Evolutionary conservation across 2,329 filamentous ascomycete genomes (phyloP).

Genomic region (Fusarium camptoceras): DNA sequence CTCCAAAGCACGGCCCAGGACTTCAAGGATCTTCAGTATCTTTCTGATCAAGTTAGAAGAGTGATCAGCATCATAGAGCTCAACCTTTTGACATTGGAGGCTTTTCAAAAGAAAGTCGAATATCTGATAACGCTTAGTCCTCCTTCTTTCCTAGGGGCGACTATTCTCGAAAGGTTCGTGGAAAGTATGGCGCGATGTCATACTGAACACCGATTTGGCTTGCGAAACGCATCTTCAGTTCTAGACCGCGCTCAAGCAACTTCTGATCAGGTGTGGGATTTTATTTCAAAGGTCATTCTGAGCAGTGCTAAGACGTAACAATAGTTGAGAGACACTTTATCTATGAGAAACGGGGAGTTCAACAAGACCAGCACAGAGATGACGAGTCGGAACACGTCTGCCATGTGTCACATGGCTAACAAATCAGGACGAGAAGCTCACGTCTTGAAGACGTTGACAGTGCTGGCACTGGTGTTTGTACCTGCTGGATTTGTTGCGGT

Average conservation of each 20-base stretch:
- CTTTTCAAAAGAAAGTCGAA: neutral
- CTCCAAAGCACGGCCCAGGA: neutral
- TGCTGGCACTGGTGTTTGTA: neutral
- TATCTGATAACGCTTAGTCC: neutral
- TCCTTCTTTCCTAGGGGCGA: too few species aligned
- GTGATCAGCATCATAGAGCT: neutral
- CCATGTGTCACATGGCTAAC: neutral
- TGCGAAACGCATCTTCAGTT: neutral
- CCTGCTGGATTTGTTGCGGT: neutral
- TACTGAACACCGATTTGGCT: neutral
- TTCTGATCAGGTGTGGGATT: neutral
- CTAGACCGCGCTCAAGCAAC: neutral
- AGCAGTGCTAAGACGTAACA: rapidly evolving
- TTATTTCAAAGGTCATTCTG: too few species aligned
- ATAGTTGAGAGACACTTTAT: neutral
- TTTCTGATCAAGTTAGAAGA: neutral
- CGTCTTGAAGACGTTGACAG: neutral
- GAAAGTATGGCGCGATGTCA: neutral
- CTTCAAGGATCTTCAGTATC: neutral
- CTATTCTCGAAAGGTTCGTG: neutral
- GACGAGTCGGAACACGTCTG: neutral
- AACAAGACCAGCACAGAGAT: neutral
- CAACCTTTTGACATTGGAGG: neutral
- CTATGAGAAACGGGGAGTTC: neutral
- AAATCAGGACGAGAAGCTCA: neutral